Evolutionary conservation across 805 yeast species (phyloP).

Genomic region (Kurtzmaniella cleridarum): DNA sequence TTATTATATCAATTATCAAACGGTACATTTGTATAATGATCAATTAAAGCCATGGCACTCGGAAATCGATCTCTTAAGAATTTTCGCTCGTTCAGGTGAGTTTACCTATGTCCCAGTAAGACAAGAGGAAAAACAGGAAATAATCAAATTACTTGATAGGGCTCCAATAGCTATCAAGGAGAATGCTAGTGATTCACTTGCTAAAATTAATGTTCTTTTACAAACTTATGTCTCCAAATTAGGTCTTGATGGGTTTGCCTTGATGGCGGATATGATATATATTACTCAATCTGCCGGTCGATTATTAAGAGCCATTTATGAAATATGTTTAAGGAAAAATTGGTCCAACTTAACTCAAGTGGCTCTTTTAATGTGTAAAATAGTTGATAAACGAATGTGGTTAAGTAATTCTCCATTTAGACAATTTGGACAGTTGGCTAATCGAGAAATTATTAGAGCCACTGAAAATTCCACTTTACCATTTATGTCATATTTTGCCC

Average conservation of each 20-base stretch:
- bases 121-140: conserved; percentile 77
- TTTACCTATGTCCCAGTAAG: conserved; percentile 80
- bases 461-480: conserved; percentile 81
- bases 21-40: conserved; percentile 62
- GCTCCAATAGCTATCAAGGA: conserved; percentile 89
- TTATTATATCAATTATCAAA: conserved; percentile 72
- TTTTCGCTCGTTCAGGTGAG: conserved; percentile 80
- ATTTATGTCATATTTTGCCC: conserved; percentile 68
- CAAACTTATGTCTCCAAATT: conserved; percentile 85
- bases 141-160: conserved; percentile 58
- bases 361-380: conserved; percentile 63
- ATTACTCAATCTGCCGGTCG: conserved; percentile 92
- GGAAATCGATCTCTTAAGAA: conserved; percentile 68
- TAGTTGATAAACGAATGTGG: conserved; percentile 85
- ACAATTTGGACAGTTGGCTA: conserved; percentile 67
- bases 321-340: conserved; percentile 60
- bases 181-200: conserved; percentile 58
- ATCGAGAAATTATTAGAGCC: conserved; percentile 61
- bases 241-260: conserved; percentile 78
- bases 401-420: conserved; percentile 76
- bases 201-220: conserved; percentile 73
- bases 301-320: conserved; percentile 77
- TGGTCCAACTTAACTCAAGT: conserved; percentile 65
- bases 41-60: conserved; percentile 60
- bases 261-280: conserved; percentile 89